Evolutionary conservation across 768 basidiomycete genomes (phyloP).

Genomic region (Macrolepiota albuminosa): DNA sequence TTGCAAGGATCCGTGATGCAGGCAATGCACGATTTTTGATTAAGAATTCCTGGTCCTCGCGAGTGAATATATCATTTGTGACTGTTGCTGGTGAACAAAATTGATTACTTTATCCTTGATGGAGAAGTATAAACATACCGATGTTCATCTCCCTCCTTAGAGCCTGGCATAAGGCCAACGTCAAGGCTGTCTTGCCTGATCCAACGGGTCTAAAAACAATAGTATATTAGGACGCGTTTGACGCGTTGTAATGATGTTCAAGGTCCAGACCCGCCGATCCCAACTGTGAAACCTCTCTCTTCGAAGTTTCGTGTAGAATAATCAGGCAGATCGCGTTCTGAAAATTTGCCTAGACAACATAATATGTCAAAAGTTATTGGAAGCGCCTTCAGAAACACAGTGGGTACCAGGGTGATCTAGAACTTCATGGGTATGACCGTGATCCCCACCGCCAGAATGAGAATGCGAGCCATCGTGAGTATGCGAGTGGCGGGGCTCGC

Average conservation of each 20-base stretch:
- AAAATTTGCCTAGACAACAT: conserved; percentile 66
- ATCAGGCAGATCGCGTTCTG: conserved; percentile 90
- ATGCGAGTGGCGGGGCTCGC: conserved; percentile 34
- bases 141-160: conserved; percentile 87
- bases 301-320: conserved; percentile 80
- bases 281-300: conserved; percentile 93
- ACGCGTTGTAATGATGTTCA: background rate
- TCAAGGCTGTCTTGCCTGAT: conserved; percentile 94
- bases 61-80: conserved; percentile 99
- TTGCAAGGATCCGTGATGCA: conserved; percentile 81
- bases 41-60: conserved; percentile 96
- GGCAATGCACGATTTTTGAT: conserved; percentile 90
- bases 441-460: conserved; percentile 66
- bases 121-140: conserved; percentile 42
- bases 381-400: background rate
- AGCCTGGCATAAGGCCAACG: conserved; percentile 81
- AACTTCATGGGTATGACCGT: conserved; percentile 94
- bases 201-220: conserved; percentile 80
- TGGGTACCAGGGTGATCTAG: conserved; percentile 79
- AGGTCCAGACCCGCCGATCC: conserved; percentile 85
- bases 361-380: background rate
- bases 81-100: conserved; percentile 62
- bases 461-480: conserved; percentile 43
- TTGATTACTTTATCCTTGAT: conserved; percentile 2
- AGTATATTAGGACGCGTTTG: background rate